Evolutionary conservation across 768 basidiomycete species (phyloP), one percentile per base, ranked within the genome.

Genomic region (Rhizopogon roseolus): DNA sequence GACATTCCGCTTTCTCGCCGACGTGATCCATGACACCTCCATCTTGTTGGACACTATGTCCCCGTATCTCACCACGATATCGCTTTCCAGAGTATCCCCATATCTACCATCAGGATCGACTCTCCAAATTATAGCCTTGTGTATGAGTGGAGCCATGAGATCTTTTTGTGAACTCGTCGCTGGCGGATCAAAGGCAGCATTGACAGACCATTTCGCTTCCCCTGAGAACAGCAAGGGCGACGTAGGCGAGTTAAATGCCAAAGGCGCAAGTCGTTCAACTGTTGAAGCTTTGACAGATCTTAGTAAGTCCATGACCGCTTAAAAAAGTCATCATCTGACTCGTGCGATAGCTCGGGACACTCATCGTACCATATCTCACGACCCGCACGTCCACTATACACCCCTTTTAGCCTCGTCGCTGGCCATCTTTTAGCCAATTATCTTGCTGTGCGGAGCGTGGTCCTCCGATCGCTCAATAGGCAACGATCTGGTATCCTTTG

Each of bases 241-340:
- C 57, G 71, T 88, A 11, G 85, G 86, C 1, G 86, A 88, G 58
- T 69, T 88, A 40, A 86, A 81, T 53, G 86, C 85, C 1, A 89
- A 89, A 62, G 85, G 85, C 55, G 76, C 81, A 0, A 87, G 85
- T 64, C 84, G 84, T 56, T 85, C 88, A 66, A 88, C 86, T 0
- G 80, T 87, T 0, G 68, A 88, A 3, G 82, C 81, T 1, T 76
- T 88, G 29, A 60, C 82, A 1, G 86, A 86, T 86, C 79, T 61
- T 88, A 64, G 86, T 86, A 53, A 62, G 81, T 5, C n/a, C 19
- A 29, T 14, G 37, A 3, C 11, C 29, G 17, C 29, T 40, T 44
- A 2, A 36, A 7, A 28, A 10, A 6, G 22, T 36, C 32, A 6
- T 17, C 50, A 37, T 4, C 36, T 50, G 8, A 53, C 37, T n/a